phyloP scores from a whole-genome alignment of 1,284 basidiomycete species.

The Leccinum holopus region DNA sequence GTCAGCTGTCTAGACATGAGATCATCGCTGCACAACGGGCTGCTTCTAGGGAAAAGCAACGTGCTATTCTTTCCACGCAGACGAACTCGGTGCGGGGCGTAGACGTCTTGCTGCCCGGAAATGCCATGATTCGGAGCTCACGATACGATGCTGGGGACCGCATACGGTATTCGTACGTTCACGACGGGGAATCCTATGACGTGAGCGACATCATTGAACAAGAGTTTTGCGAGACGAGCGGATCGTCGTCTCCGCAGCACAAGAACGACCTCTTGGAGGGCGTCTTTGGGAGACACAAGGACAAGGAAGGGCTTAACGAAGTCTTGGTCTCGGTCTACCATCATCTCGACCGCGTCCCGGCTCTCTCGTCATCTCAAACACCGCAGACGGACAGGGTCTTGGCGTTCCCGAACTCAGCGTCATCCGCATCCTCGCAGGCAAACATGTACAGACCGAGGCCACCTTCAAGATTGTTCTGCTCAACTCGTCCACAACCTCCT shows the following conservation, averaged over 20 bases:
- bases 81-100: too few relatives aligned
- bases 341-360: constrained; percentile 62
- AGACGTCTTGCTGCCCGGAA: constrained; percentile 71
- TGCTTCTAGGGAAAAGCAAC: constrained; percentile 80
- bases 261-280: constrained; percentile 67
- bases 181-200: constrained; percentile 86
- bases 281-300: constrained; percentile 54
- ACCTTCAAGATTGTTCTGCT: constrained; percentile 98
- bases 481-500: constrained; percentile 80
- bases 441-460: constrained; percentile 83
- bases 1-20: constrained; percentile 72
- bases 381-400: constrained; percentile 57
- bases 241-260: constrained; percentile 25
- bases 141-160: constrained; percentile 66
- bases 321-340: constrained; percentile 51
- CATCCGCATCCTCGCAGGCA: constrained; percentile 92
- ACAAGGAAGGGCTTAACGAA: constrained; percentile 64
- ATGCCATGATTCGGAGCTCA: constrained; percentile 82
- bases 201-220: constrained; percentile 91
- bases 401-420: constrained; percentile 88
- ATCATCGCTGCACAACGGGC: constrained; percentile 92
- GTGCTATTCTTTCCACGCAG: constrained; percentile 81
- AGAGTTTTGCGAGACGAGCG: constrained; percentile 62
- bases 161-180: constrained; percentile 90
- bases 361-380: constrained; percentile 64